Evolutionary conservation across 495 filamentous ascomycete species (phyloP).

Genomic region (Neurospora intermedia): DNA sequence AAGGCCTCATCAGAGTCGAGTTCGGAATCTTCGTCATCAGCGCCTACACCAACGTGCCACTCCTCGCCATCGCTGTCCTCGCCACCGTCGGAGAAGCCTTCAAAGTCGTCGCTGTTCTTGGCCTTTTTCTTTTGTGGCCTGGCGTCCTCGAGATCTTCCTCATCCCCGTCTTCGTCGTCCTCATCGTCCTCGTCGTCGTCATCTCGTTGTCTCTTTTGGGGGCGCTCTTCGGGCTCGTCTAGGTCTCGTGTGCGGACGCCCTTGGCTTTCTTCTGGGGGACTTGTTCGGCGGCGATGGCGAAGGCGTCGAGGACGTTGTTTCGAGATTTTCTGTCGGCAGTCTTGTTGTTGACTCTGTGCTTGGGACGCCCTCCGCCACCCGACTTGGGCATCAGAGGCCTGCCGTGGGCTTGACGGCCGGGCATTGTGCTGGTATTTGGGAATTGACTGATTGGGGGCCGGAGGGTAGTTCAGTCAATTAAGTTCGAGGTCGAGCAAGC

Average conservation of each 20-base stretch:
- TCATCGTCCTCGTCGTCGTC: constrained; percentile 41
- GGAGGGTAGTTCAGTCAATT: neutral
- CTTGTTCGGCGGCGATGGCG: constrained; percentile 62
- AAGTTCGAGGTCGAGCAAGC: neutral
- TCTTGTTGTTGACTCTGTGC: constrained; percentile 6
- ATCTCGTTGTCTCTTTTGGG: constrained; percentile 29
- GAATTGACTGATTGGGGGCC: neutral
- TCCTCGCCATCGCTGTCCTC: constrained; percentile 79
- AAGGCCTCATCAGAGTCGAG: constrained; percentile 90
- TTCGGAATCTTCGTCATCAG: constrained; percentile 69
- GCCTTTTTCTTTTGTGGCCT: constrained; percentile 32
- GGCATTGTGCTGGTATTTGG: constrained; percentile 43
- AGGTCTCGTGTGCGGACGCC: constrained; percentile 35
- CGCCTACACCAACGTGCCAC: constrained; percentile 68
- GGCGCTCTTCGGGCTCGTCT: constrained; percentile 23
- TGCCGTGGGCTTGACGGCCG: constrained; percentile 53
- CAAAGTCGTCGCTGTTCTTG: constrained; percentile 30
- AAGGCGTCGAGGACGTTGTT: constrained; percentile 66
- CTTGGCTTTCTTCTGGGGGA: constrained; percentile 23
- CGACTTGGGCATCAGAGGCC: constrained; percentile 31
- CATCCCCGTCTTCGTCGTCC: constrained; percentile 34
- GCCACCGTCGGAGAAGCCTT: constrained; percentile 28
- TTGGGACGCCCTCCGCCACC: constrained; percentile 36
- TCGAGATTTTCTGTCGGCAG: constrained; percentile 28
- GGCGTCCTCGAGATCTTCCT: constrained; percentile 40